A percentile compares a stretch with the other conserved stretches of the same genome.
Evolutionary conservation across 495 filamentous ascomycete genomes (phyloP).

Genomic region (Penicillium odoratum): DNA sequence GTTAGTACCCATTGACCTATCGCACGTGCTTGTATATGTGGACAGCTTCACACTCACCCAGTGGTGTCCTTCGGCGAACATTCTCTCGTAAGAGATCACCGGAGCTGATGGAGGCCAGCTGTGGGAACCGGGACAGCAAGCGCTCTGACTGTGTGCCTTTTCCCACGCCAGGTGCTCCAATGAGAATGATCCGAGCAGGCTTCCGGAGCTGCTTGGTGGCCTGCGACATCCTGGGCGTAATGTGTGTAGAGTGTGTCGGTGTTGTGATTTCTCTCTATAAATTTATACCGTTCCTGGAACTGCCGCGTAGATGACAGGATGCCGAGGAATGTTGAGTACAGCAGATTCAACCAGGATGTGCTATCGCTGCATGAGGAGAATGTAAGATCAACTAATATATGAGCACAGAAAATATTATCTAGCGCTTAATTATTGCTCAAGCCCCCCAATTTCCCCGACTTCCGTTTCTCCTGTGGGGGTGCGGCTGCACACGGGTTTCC

Average conservation of each 20-base stretch:
- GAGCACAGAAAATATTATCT: conserved; percentile 5
- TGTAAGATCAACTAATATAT: neutral
- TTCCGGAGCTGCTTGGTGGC: conserved; percentile 58
- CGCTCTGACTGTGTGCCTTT: conserved; percentile 96
- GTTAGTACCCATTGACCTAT: conserved; percentile 1
- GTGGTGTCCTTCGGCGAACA: conserved; percentile 80
- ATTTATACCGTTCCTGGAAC: conserved; percentile 15
- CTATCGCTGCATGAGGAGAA: conserved; percentile 9
- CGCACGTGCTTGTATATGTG: neutral
- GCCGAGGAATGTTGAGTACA: conserved; percentile 5
- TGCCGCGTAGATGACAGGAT: conserved; percentile 8
- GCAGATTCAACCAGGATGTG: conserved; percentile 1
- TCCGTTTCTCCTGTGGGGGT: conserved; percentile 10
- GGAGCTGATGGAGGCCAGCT: conserved; percentile 88
- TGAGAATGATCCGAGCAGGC: conserved; percentile 90
- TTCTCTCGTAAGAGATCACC: conserved; percentile 90
- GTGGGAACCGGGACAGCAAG: conserved; percentile 79
- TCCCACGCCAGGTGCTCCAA: conserved; percentile 89
- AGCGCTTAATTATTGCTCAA: conserved; percentile 11
- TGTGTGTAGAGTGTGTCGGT: neutral
- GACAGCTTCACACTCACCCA: conserved; percentile 59
- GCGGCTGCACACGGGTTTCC: conserved; percentile 26
- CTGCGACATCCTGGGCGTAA: conserved; percentile 21
- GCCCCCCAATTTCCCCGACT: conserved; percentile 15
- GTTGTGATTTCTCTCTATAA: conserved; percentile 10